Base-by-base conservation (phyloP, 495 filamentous ascomycete genomes). In the Penicillium angulare region DNA sequence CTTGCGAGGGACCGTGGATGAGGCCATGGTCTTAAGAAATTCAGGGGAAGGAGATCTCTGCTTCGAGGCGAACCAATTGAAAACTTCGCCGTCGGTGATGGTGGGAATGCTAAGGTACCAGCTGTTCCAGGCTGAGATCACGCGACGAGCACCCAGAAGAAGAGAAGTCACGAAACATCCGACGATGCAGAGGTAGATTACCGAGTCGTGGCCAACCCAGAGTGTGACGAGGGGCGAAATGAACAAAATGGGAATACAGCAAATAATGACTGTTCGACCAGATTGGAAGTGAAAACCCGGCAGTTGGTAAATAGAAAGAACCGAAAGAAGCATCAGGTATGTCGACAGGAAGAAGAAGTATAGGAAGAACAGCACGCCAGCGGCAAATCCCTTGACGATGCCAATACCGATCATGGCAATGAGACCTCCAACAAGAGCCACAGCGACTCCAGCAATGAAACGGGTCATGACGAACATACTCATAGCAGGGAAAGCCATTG, bases 381-480 rank as follows among this genome's bases (percentile, higher is more conserved):
- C 41, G 5, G 41, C 41, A 20, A 44, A 44, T 2, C 41, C 41
- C n/a, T 44, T n/a, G 23, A 44, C 21, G 16, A 23, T 29, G 27
- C 41, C 41, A 31, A 44, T 7, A 16, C 16, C 41, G 18, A 44
- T 44, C 24, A 44, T 31, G 17, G 41, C 41, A 21, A 44, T 44
- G 41, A 44, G 17, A 22, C 41, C 41, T 29, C 24, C 41, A 12
- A 44, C 41, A 24, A 44, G 31, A 1, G 21, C 41, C 3, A 44
- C 41, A 32, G 41, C 41, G 6, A 44, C 13, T 10, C 41, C 41
- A 31, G 41, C 41, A 15, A 44, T 44, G 15, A 44, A 18, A 9
- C 41, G 41, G 21, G 41, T 44, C 41, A 44, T 44, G 24, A 44
- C 17, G 41, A 44, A 44, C 41, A 44, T 44, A 4, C 41, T 18